Conservation (phyloP, 192 early-diverging fungal genomes). For the Podila minutissima region DNA sequence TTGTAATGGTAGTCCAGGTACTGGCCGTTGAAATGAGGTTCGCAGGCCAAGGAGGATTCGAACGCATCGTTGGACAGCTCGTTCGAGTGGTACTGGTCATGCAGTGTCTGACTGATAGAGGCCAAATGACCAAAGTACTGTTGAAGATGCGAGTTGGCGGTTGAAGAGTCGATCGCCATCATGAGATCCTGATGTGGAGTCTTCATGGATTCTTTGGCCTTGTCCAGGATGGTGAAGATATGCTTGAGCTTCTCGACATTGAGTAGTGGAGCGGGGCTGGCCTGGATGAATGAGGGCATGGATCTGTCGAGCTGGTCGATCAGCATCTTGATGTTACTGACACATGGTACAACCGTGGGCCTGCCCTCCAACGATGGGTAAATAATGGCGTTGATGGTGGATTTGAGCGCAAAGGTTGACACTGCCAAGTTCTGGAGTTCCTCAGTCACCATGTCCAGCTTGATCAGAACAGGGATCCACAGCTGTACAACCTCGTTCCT, state of each 20-base stretch:
- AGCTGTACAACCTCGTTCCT: conserved; percentile 58
- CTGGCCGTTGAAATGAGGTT: conserved; percentile 51
- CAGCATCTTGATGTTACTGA: conserved; percentile 67
- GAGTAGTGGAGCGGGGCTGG: conserved; percentile 7
- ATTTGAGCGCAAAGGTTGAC: conserved; percentile 16
- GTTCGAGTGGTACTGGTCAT: conserved; percentile 36
- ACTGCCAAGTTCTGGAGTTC: conserved; percentile 51
- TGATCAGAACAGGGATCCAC: conserved; percentile 70
- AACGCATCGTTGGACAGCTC: conserved; percentile 46
- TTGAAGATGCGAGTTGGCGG: conserved; percentile 27
- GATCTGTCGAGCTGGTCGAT: conserved; percentile 55
- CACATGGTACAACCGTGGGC: conserved; percentile 62
- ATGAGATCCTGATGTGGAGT: neutral
- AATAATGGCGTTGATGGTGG: conserved; percentile 16
- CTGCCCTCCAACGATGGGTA: conserved; percentile 15
- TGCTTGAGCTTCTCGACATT: conserved; percentile 31
- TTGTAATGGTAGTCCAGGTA: conserved; percentile 53
- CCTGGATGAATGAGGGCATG: conserved; percentile 48
- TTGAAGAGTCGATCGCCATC: conserved; percentile 10
- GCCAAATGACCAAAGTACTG: conserved; percentile 52
- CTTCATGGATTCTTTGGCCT: conserved; percentile 4
- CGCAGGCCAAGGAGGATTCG: conserved; percentile 51
- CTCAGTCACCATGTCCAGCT: conserved; percentile 60
- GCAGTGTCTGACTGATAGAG: conserved; percentile 38
- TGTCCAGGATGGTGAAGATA: conserved; percentile 14